Conservation (phyloP, 2,329 filamentous ascomycete genomes). For the Huntiella bhutanensis region DNA sequence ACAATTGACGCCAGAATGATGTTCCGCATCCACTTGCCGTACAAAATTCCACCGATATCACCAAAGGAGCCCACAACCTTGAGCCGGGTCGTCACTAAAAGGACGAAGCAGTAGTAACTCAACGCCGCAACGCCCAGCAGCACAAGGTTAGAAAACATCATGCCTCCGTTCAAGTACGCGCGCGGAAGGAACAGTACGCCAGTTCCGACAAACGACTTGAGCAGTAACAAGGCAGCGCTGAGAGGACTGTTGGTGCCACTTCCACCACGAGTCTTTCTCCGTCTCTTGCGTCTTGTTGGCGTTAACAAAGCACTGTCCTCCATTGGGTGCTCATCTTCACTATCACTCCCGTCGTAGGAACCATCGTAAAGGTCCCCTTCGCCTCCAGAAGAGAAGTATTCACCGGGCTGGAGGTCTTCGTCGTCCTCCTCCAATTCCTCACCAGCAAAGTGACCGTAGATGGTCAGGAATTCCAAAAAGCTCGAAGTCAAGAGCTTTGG, state of each 20-base stretch:
- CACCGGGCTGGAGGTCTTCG: slow-evolving; percentile 66
- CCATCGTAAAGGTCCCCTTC: slow-evolving; percentile 41
- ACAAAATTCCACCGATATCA: slow-evolving; percentile 84
- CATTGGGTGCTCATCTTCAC: slow-evolving; percentile 60
- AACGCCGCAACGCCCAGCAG: slow-evolving; percentile 69
- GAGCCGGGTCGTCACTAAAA: slow-evolving; percentile 72
- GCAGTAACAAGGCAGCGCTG: slow-evolving; percentile 63
- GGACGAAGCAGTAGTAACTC: slow-evolving; percentile 94
- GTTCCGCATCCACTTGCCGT: slow-evolving; percentile 74
- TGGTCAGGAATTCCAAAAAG: slow-evolving; percentile 85
- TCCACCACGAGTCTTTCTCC: slow-evolving; percentile 54
- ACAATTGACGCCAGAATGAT: slow-evolving; percentile 85
- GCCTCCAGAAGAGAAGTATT: slow-evolving; percentile 73
- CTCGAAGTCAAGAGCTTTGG: slow-evolving; percentile 66
- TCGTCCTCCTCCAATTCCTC: slow-evolving; percentile 95
- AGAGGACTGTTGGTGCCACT: slow-evolving; percentile 60
- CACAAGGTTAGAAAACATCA: slow-evolving; percentile 88
- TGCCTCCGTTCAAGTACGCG: slow-evolving; percentile 88
- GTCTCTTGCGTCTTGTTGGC: slow-evolving; percentile 52
- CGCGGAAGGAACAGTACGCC: slow-evolving; percentile 84
- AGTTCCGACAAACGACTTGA: slow-evolving; percentile 96
- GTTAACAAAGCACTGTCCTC: slow-evolving; percentile 74
- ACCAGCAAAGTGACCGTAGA: slow-evolving; percentile 95
- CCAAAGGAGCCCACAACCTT: slow-evolving; percentile 88
- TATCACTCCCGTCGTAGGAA: slow-evolving; percentile 23